Base-by-base conservation (phyloP, 2,329 filamentous ascomycete species). In the Cordyceps javanica region DNA sequence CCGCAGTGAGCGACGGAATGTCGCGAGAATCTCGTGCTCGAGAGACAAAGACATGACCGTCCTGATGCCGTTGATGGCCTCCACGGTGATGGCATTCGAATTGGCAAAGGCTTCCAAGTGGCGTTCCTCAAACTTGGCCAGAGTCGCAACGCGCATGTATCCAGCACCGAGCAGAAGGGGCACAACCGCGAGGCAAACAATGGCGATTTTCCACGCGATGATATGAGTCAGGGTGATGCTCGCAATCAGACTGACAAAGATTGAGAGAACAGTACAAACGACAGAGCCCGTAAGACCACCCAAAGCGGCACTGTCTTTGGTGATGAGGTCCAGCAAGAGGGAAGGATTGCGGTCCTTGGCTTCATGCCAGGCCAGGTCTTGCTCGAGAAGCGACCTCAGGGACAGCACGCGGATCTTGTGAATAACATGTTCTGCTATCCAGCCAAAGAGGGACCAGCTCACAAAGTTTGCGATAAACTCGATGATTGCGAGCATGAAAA, bases 351-450 rank as follows among this genome's bases (percentile, higher is more conserved):
- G 53, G 3, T 32, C 53, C 25, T 76, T 72, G 0, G 80, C 80
- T 61, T 82, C 75, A 61, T 85, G 81, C 81, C 83, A 87, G 51
- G 82, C 74, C 4, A 84, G 69, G 62, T 81, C 78, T 66, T 86
- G 82, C 52, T 79, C 73, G 36, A 86, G 72, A 0, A 86, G 68
- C 0, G 81, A 78, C 1, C 80, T 75, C 62, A 86, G 78, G 0
- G 80, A 82, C 2, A 83, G 64, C 2, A 82, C 74, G 30, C 82
- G 76, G 1, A 84, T 73, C 38, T 75, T 75, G 67, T 80, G 83
- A 3, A 85, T 73, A 0, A 85, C 70, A 36, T 80, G 78, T 65
- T 86, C 82, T 0, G 82, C 76, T 0, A 84, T 72, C 58, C 76
- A 73, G 1, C 82, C 82, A 60, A 86, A 85, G 3, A 72, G 71